Conservation (phyloP, 129 eudicot species). For the Gnaphalium uliginosum region DNA sequence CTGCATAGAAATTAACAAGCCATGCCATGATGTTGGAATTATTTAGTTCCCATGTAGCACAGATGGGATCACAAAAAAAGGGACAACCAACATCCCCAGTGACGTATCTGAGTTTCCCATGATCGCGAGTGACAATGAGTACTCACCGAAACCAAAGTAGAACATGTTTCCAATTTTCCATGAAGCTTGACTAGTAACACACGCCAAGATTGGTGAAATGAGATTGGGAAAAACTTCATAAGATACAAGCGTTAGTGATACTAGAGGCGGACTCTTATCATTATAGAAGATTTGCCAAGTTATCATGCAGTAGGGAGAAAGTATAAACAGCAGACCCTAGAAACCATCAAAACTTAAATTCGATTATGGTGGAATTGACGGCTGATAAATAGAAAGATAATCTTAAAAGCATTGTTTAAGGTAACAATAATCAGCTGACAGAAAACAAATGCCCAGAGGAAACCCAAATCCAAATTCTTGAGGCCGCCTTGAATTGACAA, state of each 20-base stretch:
- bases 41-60: background rate
- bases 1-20: background rate
- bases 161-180: background rate
- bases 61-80: background rate
- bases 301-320: background rate
- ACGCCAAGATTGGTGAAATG: too few species aligned
- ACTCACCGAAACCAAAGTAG: background rate
- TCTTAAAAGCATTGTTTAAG: background rate
- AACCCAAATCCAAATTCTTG: too few species aligned
- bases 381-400: background rate
- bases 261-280: too few species aligned
- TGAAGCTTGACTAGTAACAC: too few species aligned
- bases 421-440: background rate
- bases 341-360: background rate
- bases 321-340: too few species aligned
- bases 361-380: background rate
- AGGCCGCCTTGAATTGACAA: too few species aligned
- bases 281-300: too few species aligned
- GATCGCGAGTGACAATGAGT: background rate
- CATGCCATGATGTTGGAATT: background rate
- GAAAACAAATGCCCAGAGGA: background rate
- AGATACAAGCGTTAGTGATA: too few species aligned
- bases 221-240: too few species aligned
- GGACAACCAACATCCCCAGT: background rate
- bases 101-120: background rate